phyloP scores from a whole-genome alignment of 2,329 filamentous ascomycete genomes.

The Beauveria caledonica region DNA sequence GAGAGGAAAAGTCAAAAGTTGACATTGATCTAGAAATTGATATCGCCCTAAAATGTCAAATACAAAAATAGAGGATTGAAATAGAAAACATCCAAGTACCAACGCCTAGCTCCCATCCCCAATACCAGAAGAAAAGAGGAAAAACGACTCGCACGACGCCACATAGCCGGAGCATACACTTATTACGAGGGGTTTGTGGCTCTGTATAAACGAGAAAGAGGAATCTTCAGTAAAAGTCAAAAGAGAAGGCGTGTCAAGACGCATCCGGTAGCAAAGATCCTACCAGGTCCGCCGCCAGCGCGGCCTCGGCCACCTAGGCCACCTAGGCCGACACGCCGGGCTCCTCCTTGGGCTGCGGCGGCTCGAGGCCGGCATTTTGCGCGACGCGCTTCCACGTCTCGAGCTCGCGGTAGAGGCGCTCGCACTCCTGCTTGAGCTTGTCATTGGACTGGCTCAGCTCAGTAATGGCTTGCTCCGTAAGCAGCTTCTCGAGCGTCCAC shows the following conservation, averaged over 20 bases:
- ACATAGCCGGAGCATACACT: background rate
- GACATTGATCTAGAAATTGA: too few species aligned
- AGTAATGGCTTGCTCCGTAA: slow-evolving; percentile 80
- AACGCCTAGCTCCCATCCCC: background rate
- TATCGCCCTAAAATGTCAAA: background rate
- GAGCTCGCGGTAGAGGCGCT: slow-evolving; percentile 67
- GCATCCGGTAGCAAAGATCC: background rate
- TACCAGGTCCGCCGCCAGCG: background rate
- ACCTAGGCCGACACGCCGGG: slow-evolving; percentile 14
- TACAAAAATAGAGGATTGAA: too few species aligned
- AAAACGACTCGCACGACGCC: background rate
- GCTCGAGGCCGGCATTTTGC: slow-evolving; percentile 49
- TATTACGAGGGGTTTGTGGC: background rate
- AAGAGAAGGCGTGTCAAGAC: background rate
- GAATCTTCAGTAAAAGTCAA: background rate
- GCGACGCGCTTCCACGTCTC: slow-evolving; percentile 70
- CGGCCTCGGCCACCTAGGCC: background rate
- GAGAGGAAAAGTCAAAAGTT: too few species aligned
- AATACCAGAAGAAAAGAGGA: background rate
- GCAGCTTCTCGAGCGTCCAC: slow-evolving; percentile 83
- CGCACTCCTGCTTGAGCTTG: slow-evolving; percentile 73
- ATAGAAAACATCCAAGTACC: background rate
- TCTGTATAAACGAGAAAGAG: background rate
- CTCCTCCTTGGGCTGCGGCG: slow-evolving; percentile 32
- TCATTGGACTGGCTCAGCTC: slow-evolving; percentile 84